Percentiles rank a stretch among this genome's conserved stretches.
Conservation (phyloP, 352 stramenopile species). For the Phytophthora capsici region DNA sequence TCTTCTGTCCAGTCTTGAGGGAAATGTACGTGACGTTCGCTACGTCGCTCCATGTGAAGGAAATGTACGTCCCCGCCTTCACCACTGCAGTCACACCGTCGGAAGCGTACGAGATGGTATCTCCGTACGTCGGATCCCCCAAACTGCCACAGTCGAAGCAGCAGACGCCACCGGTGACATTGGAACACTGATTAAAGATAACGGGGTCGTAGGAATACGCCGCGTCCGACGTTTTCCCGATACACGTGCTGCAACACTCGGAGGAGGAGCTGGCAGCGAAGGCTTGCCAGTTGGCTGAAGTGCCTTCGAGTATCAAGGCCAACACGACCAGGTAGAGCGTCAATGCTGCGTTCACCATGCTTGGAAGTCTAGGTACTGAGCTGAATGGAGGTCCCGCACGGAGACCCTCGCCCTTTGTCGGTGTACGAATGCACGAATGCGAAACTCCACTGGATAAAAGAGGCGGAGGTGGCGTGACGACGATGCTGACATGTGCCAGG, state of each 20-base stretch:
- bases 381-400: background rate
- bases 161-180: conserved; percentile 59
- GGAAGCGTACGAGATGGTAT: conserved; percentile 39
- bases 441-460: conserved; percentile 18
- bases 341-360: background rate
- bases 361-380: conserved; percentile 3
- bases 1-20: conserved; percentile 69
- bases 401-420: background rate
- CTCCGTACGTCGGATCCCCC: conserved; percentile 38
- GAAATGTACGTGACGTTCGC: conserved; percentile 70
- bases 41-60: conserved; percentile 53
- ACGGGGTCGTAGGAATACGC: conserved; percentile 75
- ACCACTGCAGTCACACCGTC: conserved; percentile 66
- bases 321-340: conserved; percentile 3
- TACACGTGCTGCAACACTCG: conserved; percentile 71
- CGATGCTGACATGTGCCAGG: background rate
- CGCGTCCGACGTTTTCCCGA: conserved; percentile 61
- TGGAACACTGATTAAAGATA: conserved; percentile 60
- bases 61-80: conserved; percentile 56
- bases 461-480: conserved; percentile 16
- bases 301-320: background rate
- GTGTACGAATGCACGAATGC: conserved; percentile 12
- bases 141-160: conserved; percentile 74
- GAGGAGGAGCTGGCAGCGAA: conserved; percentile 28
- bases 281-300: conserved; percentile 15